phyloP scores from a whole-genome alignment of 1,284 basidiomycete genomes.

The Agaricales sp. region DNA sequence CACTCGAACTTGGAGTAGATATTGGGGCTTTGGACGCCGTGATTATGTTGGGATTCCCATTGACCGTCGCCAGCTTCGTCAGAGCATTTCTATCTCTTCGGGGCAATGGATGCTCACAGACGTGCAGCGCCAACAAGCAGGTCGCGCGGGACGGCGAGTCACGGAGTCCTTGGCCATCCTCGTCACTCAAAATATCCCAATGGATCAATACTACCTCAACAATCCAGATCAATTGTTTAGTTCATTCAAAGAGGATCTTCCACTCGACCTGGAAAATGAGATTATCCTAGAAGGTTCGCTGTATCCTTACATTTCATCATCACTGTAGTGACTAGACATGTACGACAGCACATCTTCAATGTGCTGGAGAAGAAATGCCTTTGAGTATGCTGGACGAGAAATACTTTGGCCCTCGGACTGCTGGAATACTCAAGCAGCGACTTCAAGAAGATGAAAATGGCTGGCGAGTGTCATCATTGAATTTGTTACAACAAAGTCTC shows the following conservation, averaged over 20 bases:
- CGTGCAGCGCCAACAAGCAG: constrained; percentile 74
- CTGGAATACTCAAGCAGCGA: constrained; percentile 42
- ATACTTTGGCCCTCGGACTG: constrained; percentile 65
- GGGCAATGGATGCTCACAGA: neutral
- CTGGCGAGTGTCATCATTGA: constrained; percentile 36
- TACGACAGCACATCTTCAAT: constrained; percentile 66
- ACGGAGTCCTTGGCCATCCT: constrained; percentile 78
- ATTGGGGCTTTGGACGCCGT: constrained; percentile 86
- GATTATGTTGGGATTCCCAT: constrained; percentile 83
- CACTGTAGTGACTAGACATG: neutral
- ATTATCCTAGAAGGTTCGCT: constrained; percentile 56
- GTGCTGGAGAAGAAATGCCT: constrained; percentile 84
- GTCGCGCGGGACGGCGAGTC: constrained; percentile 76
- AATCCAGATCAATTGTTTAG: constrained; percentile 68
- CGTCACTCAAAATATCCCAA: constrained; percentile 61
- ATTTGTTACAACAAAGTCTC: neutral
- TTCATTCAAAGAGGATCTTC: constrained; percentile 49
- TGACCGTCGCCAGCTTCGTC: constrained; percentile 69
- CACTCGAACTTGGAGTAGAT: constrained; percentile 85
- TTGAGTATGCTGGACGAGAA: constrained; percentile 52
- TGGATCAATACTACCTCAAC: constrained; percentile 73
- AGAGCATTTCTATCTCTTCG: constrained; percentile 16
- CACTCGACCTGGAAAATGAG: constrained; percentile 68
- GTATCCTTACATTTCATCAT: neutral
- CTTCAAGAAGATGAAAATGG: constrained; percentile 57